These are phyloP conservation scores for Colletotrichum sansevieriae DNA, from an alignment of 2,329 filamentous ascomycete genomes.

Conservation along the genomic window DNA sequence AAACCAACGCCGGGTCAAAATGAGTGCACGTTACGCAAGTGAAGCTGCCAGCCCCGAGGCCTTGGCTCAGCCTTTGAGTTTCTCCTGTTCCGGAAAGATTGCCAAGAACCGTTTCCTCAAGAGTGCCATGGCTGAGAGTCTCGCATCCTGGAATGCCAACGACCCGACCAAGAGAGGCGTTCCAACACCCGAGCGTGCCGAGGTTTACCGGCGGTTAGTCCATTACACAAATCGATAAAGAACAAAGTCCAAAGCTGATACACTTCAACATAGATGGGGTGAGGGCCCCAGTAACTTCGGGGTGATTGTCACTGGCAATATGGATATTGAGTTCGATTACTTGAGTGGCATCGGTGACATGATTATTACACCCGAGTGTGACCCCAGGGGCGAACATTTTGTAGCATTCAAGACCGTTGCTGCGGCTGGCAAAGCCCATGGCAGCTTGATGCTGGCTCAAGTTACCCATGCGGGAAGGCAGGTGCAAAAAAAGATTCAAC, in stretches of 20 bases:
- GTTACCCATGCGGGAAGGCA: conserved; percentile 74
- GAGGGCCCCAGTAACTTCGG: conserved; percentile 63
- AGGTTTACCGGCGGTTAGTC: conserved; percentile 64
- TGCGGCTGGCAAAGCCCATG: conserved; percentile 66
- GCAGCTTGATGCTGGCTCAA: conserved; percentile 71
- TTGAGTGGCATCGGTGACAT: conserved; percentile 68
- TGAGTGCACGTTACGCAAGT: conserved; percentile 25
- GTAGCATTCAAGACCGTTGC: conserved; percentile 72
- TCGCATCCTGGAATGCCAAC: conserved; percentile 71
- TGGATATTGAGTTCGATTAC: conserved; percentile 73
- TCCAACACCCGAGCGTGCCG: conserved; percentile 56
- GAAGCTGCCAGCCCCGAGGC: conserved; percentile 25
- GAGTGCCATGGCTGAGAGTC: conserved; percentile 74
- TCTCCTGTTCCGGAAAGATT: conserved; percentile 64
- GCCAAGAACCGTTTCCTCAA: conserved; percentile 77
- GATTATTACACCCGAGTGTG: conserved; percentile 67
- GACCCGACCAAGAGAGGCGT: conserved; percentile 62
- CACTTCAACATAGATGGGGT: conserved; percentile 60
- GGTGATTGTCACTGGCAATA: conserved; percentile 72
- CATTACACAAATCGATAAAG: background rate
- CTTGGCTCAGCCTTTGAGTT: conserved; percentile 61
- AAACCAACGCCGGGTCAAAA: background rate
- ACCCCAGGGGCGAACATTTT: conserved; percentile 69
- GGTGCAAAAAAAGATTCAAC: conserved; percentile 49
- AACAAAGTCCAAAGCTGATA: background rate